Percentiles rank a stretch among this genome's conserved stretches.
Conservation (phyloP, 176 grass and related monocot genomes). For the Oropetium thomaeum region DNA sequence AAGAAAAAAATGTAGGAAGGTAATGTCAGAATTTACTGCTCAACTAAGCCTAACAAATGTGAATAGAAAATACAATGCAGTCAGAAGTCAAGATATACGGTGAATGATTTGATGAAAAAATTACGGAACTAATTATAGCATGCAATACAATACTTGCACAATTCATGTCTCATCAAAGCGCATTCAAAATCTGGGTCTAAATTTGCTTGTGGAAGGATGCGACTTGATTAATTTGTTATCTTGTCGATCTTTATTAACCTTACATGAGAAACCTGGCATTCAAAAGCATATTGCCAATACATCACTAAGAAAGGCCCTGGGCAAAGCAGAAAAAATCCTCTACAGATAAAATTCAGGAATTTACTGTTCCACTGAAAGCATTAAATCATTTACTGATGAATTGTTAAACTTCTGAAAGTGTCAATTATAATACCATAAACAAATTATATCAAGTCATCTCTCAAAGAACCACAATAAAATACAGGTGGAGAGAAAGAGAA, state of each 20-base stretch:
- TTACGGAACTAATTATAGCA: not conserved
- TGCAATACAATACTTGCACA: not conserved
- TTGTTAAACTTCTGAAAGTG: not conserved
- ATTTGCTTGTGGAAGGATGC: not conserved
- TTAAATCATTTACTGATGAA: not conserved
- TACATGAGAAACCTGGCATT: not conserved
- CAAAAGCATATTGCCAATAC: not conserved
- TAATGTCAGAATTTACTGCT: constrained; percentile 1
- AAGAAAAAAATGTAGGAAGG: constrained; percentile 6
- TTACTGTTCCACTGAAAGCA: not conserved
- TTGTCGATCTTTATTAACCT: constrained; percentile 5
- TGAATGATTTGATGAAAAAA: not conserved
- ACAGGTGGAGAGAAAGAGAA: not conserved
- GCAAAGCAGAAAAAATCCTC: not conserved
- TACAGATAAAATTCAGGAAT: not conserved
- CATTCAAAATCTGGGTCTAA: not conserved
- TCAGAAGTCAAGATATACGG: not conserved
- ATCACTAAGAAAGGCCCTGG: not conserved
- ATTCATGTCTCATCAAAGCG: not conserved
- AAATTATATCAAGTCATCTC: not conserved
- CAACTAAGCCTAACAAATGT: constrained; percentile 8
- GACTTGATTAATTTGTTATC: not conserved
- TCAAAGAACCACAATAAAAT: not conserved
- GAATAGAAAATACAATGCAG: constrained; percentile 9
- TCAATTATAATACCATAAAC: not conserved